Conservation (phyloP, 257 asterid species). For the Ehretia macrophylla region DNA sequence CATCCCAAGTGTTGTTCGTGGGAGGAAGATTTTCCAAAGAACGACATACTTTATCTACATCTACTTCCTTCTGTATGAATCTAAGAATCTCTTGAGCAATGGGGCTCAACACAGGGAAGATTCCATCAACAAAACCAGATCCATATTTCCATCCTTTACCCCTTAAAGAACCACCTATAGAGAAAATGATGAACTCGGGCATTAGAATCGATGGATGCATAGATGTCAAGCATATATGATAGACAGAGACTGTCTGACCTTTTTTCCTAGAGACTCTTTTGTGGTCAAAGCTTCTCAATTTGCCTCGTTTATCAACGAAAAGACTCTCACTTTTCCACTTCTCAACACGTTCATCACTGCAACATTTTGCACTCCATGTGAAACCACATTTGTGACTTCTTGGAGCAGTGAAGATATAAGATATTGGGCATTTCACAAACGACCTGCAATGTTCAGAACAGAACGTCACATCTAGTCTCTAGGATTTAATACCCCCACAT, state of each 20-base stretch:
- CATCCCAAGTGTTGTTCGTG: slow-evolving; percentile 73
- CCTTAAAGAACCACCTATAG: slow-evolving; percentile 75
- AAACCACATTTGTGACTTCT: slow-evolving; percentile 31
- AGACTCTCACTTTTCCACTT: slow-evolving; percentile 67
- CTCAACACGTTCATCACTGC: slow-evolving; percentile 36
- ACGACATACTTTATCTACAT: slow-evolving; percentile 45
- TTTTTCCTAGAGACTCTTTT: slow-evolving; percentile 70
- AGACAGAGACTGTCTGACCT: slow-evolving; percentile 26
- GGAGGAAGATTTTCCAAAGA: slow-evolving; percentile 63
- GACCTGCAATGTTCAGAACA: slow-evolving; percentile 31
- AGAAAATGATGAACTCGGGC: slow-evolving; percentile 13
- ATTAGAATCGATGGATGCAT: not conserved
- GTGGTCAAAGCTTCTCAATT: slow-evolving; percentile 55
- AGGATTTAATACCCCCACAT: too few relatives aligned
- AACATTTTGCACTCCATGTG: slow-evolving; percentile 41
- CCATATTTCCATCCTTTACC: slow-evolving; percentile 96
- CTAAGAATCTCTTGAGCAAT: slow-evolving; percentile 55
- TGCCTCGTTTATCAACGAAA: slow-evolving; percentile 63
- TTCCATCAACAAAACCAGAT: slow-evolving; percentile 84
- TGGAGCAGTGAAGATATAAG: slow-evolving; percentile 27
- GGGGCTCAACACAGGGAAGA: slow-evolving; percentile 87
- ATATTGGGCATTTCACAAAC: slow-evolving; percentile 37
- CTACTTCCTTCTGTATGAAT: slow-evolving; percentile 53
- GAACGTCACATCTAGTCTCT: too few relatives aligned
- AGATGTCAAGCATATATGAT: not conserved